Evolutionary conservation across 129 eudicot species (phyloP), one percentile per base, ranked within the genome.

Genomic region (Flaveria trinervia): DNA sequence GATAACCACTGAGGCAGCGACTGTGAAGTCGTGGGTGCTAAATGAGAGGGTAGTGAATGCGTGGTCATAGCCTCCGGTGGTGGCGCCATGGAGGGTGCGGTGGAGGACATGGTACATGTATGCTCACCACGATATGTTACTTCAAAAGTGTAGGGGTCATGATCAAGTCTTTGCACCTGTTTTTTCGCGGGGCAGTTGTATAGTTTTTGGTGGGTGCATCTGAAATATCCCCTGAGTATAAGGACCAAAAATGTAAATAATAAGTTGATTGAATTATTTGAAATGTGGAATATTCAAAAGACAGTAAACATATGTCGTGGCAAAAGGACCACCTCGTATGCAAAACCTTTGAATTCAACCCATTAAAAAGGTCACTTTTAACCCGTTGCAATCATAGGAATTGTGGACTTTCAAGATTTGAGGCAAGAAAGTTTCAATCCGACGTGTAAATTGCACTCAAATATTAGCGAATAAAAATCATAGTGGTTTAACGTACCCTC

Each of bases 181-280:
- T 94, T 94, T 49, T 94, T 94, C 4, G 96, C 98, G 2, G 87
- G 96, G 62, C 98, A 94, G 13, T 84, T 52, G 85, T 89, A 94
- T 18, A 89, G 46, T 33, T 89, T 94, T 54, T 91, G 96, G 65
- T 94, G 97, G 68, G 98, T 93, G 79, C 98, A 93, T 79, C 97
- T 85, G 79, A 71, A 93, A 46, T 93, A 93, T 26, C 77, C 81
- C 86, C 97, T 93, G 83, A 80, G 57, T 45, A 62, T 46, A 74
- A 74, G 57, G 74, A 64, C 69, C 70, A n/a, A 39, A 33, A 64
- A 11, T 41, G 73, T 41, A 60, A 72, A 43, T 17, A 44, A 45
- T 25, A 9, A 18, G 6, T 8, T 23, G 50, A 3, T 16, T 68
- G 50, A 17, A 64, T 45, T 65, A 39, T 64, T 41, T 71, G 79